Evolutionary conservation across 768 basidiomycete genomes (phyloP).

Genomic region (Hydnum rufescens): DNA sequence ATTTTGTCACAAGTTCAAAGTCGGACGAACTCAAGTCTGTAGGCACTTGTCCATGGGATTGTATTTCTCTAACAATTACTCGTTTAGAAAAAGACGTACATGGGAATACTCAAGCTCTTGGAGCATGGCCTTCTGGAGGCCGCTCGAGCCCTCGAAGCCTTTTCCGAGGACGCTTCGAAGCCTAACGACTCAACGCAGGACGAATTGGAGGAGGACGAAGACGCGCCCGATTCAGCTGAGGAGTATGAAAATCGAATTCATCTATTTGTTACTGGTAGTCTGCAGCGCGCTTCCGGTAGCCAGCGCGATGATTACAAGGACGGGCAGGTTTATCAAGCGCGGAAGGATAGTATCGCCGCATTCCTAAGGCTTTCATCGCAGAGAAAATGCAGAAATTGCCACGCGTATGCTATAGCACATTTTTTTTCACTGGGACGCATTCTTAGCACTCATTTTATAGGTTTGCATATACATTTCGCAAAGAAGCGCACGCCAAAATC

Average conservation of each 20-base stretch:
- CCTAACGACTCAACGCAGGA: conserved; percentile 23
- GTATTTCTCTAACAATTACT: neutral
- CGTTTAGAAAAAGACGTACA: conserved; percentile 33
- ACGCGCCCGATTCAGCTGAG: conserved; percentile 33
- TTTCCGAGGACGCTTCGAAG: conserved; percentile 20
- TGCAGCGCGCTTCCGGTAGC: conserved; percentile 26
- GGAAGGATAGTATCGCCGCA: conserved; percentile 64
- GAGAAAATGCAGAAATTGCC: conserved; percentile 60
- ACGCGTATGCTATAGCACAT: conserved; percentile 38
- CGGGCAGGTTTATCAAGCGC: conserved; percentile 63
- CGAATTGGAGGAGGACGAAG: conserved; percentile 23
- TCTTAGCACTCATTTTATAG: conserved; percentile 20
- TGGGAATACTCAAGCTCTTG: conserved; percentile 69
- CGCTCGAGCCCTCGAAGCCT: conserved; percentile 53
- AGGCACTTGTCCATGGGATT: neutral
- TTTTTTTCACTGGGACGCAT: neutral
- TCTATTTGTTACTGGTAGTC: conserved; percentile 39
- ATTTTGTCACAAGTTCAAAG: conserved; percentile 87
- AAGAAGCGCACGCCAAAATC: conserved; percentile 84
- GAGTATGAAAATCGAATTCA: conserved; percentile 45
- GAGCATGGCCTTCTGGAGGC: conserved; percentile 78
- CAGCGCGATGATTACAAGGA: conserved; percentile 80
- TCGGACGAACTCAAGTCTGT: conserved; percentile 48
- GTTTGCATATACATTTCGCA: conserved; percentile 69
- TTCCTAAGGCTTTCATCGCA: conserved; percentile 51